Percentiles rank a stretch among this genome's conserved stretches.
phyloP scores from a whole-genome alignment of 148 eudicot genomes.

The Polygonum aviculare region DNA sequence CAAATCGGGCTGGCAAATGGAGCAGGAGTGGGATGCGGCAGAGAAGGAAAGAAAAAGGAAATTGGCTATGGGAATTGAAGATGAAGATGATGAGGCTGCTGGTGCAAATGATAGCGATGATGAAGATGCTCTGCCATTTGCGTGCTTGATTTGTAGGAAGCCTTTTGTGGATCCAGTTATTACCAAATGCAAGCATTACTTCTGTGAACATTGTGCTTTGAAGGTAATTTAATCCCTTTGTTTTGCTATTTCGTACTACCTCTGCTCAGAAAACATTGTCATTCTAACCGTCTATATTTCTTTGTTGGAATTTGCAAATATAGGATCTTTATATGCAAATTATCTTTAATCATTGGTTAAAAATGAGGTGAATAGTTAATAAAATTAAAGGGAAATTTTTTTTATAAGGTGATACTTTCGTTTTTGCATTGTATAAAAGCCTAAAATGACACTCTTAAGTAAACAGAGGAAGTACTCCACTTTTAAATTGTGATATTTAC shows the following conservation, averaged over 20 bases:
- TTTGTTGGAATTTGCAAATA: too few species aligned
- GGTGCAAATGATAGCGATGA: conserved; percentile 42
- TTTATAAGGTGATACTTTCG: too few species aligned
- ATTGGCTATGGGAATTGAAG: conserved; percentile 58
- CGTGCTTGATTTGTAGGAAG: conserved; percentile 71
- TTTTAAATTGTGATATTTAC: background rate
- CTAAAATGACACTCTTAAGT: background rate
- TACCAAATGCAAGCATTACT: conserved; percentile 89
- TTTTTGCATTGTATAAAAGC: too few species aligned
- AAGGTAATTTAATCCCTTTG: conserved; percentile 33
- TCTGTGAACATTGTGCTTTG: conserved; percentile 87
- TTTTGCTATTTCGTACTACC: background rate
- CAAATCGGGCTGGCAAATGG: conserved; percentile 93
- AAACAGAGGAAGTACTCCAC: background rate
- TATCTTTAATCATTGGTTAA: too few species aligned
- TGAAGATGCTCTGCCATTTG: conserved; percentile 70
- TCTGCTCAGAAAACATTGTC: too few species aligned
- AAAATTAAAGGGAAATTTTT: too few species aligned
- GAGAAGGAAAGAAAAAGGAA: conserved; percentile 72
- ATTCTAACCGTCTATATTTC: too few species aligned
- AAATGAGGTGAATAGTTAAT: too few species aligned
- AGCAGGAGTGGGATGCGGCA: conserved; percentile 87
- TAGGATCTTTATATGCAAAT: too few species aligned
- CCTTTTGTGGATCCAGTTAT: conserved; percentile 86
- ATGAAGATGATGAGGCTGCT: conserved; percentile 30